A percentile compares a stretch with the other conserved stretches of the same genome.
Evolutionary conservation across 1,284 basidiomycete species (phyloP).

Genomic region (Trichosporon sp.): DNA sequence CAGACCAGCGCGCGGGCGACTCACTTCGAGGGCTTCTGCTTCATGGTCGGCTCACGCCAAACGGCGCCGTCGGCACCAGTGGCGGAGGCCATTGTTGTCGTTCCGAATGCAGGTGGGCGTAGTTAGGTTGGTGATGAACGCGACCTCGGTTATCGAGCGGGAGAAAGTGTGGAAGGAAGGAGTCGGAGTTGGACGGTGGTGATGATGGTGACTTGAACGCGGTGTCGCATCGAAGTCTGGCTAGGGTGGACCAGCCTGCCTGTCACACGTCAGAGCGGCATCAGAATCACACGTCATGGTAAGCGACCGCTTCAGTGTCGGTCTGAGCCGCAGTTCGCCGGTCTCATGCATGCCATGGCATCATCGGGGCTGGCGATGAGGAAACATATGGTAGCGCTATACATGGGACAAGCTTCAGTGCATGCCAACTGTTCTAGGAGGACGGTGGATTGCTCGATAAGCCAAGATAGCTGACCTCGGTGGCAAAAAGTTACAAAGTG

Average conservation of each 20-base stretch:
- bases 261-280: background rate
- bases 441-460: background rate
- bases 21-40: slow-evolving; percentile 39
- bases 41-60: slow-evolving; percentile 22
- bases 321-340: background rate
- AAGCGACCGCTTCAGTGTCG: background rate
- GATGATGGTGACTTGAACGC: background rate
- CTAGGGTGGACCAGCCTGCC: background rate
- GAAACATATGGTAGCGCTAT: background rate
- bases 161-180: background rate
- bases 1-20: slow-evolving; percentile 11
- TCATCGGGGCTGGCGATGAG: background rate
- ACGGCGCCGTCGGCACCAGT: slow-evolving; percentile 5
- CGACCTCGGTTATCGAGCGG: background rate
- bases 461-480: too few relatives aligned
- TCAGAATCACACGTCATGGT: slow-evolving; percentile 3
- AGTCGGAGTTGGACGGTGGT: background rate
- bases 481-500: background rate
- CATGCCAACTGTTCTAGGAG: background rate
- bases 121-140: background rate
- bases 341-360: background rate
- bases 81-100: slow-evolving; percentile 4
- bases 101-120: background rate
- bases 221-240: background rate
- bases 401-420: background rate